Conservation (phyloP, 2,329 filamentous ascomycete genomes). For the Aureobasidium zeae region DNA sequence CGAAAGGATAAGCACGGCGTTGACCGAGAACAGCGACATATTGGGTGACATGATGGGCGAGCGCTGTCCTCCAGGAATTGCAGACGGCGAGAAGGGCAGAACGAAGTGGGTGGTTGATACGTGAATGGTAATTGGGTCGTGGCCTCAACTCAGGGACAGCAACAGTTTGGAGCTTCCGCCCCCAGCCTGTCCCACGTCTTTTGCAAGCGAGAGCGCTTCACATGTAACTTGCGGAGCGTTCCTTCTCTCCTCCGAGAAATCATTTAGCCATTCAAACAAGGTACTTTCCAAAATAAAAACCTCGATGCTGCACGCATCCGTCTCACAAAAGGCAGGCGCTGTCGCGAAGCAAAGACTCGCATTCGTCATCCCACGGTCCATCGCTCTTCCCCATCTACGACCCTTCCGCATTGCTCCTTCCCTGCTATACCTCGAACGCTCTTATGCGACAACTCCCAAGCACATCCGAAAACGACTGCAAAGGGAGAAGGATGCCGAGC, state of each 20-base stretch:
- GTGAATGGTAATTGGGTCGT: constrained; percentile 1
- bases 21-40: constrained; percentile 46
- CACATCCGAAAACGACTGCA: constrained; percentile 12
- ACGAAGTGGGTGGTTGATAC: not conserved
- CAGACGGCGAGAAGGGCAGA: not conserved
- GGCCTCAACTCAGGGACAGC: constrained; percentile 11
- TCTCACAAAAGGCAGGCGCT: constrained; percentile 8
- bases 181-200: constrained; percentile 7
- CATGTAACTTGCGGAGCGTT: constrained; percentile 9
- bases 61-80: not conserved
- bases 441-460: constrained; percentile 5
- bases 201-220: constrained; percentile 10
- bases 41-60: constrained; percentile 40
- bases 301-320: constrained; percentile 11
- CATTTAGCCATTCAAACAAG: too few species aligned
- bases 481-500: not conserved
- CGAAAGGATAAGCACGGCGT: constrained; percentile 44
- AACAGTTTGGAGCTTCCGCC: not conserved
- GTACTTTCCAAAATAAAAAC: not conserved
- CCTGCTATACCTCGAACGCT: not conserved
- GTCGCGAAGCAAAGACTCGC: constrained; percentile 6
- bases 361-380: not conserved
- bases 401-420: not conserved
- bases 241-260: constrained; percentile 9
- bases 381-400: not conserved